Base-by-base conservation (phyloP, 176 grass and related monocot genomes). In the Phyllostachys edulis region DNA sequence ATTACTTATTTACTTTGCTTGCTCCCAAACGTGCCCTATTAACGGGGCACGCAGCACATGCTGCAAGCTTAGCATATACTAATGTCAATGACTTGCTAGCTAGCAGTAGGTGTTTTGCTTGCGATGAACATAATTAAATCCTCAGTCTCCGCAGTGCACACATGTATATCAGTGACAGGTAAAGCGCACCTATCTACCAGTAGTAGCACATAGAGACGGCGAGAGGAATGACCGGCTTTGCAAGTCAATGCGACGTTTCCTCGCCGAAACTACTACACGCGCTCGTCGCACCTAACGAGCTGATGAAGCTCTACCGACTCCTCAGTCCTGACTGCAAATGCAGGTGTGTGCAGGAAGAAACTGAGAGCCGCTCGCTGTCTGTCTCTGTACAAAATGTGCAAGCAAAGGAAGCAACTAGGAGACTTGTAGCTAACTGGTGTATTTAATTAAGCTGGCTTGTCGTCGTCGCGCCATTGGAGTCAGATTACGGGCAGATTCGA, bases 231-330 rank as follows among this genome's bases (percentile, higher is more conserved):
- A 60, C 49, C 51, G 15, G 49, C 72, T 34, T 21, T 21, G 16
- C 79, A 29, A 62, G 68, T 62, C 80, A 34, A 17, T 32, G 17
- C 80, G 12, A 82, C 39, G 80, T 34, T 82, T 82, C 54, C 39
- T 61, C 9, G 1, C 40, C 66, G 2, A 40, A 69, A 23, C 66
- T 41, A 41, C 37, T 1, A 20, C 37, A 69, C 34, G 20, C 18
- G n/a, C 51, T 40, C 49, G 27, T 64, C 57, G 27, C 40, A 82
- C 54, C 80, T 36, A 82, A 59, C 80, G 39, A 34, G 80, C 67
- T 45, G 66, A 71, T 34, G 51, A 82, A 39, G 8, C 54, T 32
- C 24, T 60, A 61, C 54, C 39, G 52, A 82, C 38, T 20, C 16
- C 37, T 69, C 32, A 69, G 64, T 67, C 21, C 44, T 5, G 37